phyloP scores from a whole-genome alignment of 768 basidiomycete species.

The Russula lepida region DNA sequence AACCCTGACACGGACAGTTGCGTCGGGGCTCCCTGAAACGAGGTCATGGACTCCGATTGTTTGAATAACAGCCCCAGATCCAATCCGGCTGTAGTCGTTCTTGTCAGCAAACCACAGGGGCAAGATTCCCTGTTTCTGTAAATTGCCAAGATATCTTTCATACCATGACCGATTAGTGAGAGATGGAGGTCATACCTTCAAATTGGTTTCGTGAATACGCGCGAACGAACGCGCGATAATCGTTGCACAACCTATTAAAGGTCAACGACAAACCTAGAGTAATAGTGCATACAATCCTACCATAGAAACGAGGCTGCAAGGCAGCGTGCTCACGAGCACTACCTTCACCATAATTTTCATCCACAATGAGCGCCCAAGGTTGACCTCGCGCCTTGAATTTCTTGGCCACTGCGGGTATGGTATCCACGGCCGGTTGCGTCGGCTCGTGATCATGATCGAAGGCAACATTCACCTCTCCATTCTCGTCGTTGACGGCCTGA shows the following conservation, averaged over 20 bases:
- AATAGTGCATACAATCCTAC: conserved; percentile 30
- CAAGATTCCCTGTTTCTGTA: conserved; percentile 92
- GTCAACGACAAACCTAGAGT: background rate
- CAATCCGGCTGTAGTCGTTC: conserved; percentile 76
- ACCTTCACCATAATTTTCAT: conserved; percentile 97
- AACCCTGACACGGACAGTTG: conserved; percentile 48
- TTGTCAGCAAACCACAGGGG: conserved; percentile 92
- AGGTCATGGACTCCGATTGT: conserved; percentile 76
- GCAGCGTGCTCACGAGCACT: conserved; percentile 98
- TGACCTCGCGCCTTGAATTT: conserved; percentile 72
- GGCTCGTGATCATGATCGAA: conserved; percentile 59
- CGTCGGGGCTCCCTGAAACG: conserved; percentile 37
- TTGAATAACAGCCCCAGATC: conserved; percentile 71
- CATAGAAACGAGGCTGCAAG: conserved; percentile 91
- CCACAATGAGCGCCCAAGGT: conserved; percentile 91
- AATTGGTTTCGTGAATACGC: conserved; percentile 95
- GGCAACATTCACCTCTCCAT: conserved; percentile 86
- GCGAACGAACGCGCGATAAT: conserved; percentile 93
- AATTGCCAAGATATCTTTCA: background rate
- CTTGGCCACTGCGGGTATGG: conserved; percentile 88
- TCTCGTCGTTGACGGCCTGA: conserved; percentile 89
- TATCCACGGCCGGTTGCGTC: conserved; percentile 47
- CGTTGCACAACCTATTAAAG: conserved; percentile 61
- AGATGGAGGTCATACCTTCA: conserved; percentile 52
- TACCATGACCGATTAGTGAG: background rate